Percentiles rank a stretch among this genome's conserved stretches.
phyloP scores from a whole-genome alignment of 805 yeast genomes.

The Metahyphopichia silvanorum region DNA sequence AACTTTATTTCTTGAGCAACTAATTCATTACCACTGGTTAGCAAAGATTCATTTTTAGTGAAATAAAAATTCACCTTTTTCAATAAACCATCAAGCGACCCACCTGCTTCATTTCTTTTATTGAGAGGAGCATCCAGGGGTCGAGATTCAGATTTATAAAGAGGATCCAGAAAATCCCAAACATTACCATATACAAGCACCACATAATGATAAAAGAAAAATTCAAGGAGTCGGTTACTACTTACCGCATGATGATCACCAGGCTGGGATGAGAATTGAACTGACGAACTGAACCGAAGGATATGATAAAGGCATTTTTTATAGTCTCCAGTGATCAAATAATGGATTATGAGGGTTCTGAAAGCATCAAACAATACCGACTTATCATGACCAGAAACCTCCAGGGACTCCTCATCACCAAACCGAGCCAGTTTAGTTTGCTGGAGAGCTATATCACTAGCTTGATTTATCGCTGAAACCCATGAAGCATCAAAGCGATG shows the following conservation, averaged over 20 bases:
- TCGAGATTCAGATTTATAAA: no score
- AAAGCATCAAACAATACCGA: constrained; percentile 9
- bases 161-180: no score
- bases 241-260: constrained; percentile 14
- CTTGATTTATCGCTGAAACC: constrained; percentile 4
- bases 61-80: constrained; percentile 21
- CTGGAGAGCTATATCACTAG: no score
- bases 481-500: constrained; percentile 10
- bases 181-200: constrained; percentile 16
- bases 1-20: constrained; percentile 16
- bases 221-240: constrained; percentile 25
- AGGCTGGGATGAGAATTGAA: constrained; percentile 24
- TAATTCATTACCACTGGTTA: no score
- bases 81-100: no score
- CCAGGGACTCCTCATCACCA: no score
- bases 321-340: no score
- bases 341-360: no score
- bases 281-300: constrained; percentile 11
- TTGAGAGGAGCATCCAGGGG: no score
- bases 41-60: constrained; percentile 15
- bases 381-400: constrained; percentile 7
- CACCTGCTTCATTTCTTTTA: no score
- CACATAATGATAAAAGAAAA: constrained; percentile 21
- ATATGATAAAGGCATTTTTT: constrained; percentile 13
- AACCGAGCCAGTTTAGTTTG: no score